Percentiles rank a stretch among this genome's conserved stretches.
Conservation (phyloP, 2,329 filamentous ascomycete genomes). For the Pestalotiopsis sp. region DNA sequence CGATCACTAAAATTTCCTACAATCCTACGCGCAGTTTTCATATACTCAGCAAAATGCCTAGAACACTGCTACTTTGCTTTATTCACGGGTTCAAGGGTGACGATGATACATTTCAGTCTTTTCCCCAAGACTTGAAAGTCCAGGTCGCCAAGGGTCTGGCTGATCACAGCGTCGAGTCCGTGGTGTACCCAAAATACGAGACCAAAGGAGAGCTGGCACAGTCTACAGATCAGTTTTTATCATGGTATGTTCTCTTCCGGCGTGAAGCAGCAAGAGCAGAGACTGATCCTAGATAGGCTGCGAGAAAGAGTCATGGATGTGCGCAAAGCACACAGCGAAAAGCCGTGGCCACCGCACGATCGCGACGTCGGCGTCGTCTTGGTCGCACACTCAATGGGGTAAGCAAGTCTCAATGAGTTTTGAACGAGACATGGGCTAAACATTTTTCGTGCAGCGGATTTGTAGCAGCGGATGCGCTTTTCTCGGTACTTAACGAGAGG, state of each 20-base stretch:
- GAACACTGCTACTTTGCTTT: slow-evolving; percentile 70
- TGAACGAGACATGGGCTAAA: not conserved
- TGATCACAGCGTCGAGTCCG: slow-evolving; percentile 60
- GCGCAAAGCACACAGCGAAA: slow-evolving; percentile 68
- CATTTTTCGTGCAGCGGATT: slow-evolving; percentile 68
- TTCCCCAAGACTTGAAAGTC: slow-evolving; percentile 64
- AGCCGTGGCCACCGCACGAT: slow-evolving; percentile 77
- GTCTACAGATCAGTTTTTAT: slow-evolving; percentile 47
- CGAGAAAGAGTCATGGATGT: slow-evolving; percentile 81
- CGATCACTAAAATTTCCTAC: not conserved
- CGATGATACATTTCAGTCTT: slow-evolving; percentile 70
- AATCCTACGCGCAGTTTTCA: not conserved
- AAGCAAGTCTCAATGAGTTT: slow-evolving; percentile 17
- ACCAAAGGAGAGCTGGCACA: slow-evolving; percentile 68
- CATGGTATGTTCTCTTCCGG: slow-evolving; percentile 43
- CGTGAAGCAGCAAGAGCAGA: too few species aligned
- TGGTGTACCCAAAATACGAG: slow-evolving; percentile 74
- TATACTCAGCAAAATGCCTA: slow-evolving; percentile 35
- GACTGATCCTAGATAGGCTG: slow-evolving; percentile 54
- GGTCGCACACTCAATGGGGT: slow-evolving; percentile 82
- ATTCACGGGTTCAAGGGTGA: slow-evolving; percentile 78
- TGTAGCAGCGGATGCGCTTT: slow-evolving; percentile 79
- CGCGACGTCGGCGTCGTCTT: slow-evolving; percentile 80
- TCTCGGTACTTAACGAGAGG: slow-evolving; percentile 70
- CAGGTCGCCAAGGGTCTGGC: slow-evolving; percentile 61